These are phyloP conservation scores for Arabidopsis thaliana DNA, from an alignment of 345 rosid genomes.

Conservation along the genomic window DNA sequence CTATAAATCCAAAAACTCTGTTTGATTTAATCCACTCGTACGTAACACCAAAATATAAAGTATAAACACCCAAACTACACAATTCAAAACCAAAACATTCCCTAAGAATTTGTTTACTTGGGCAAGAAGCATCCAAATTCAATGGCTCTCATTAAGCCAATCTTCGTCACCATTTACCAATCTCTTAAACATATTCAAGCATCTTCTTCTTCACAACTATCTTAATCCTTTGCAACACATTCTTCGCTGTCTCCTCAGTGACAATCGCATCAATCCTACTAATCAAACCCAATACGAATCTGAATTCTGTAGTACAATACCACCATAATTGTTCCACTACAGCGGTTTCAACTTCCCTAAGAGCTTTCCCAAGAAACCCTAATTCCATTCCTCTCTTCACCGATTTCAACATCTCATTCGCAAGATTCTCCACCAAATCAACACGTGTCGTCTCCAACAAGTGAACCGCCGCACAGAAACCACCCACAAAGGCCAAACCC, in stretches of 20 bases:
- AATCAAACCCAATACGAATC: slow-evolving; percentile 19
- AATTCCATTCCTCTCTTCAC: not conserved
- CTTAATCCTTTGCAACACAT: slow-evolving; percentile 11
- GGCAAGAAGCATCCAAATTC: too few relatives aligned
- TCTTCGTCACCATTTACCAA: not conserved
- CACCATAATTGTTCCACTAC: slow-evolving; percentile 3
- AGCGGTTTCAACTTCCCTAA: not conserved
- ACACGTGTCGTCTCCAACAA: slow-evolving; percentile 24
- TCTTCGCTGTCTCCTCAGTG: not conserved
- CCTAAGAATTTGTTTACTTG: too few relatives aligned
- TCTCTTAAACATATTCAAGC: not conserved
- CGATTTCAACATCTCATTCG: slow-evolving; percentile 4
- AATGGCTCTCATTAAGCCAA: not conserved
- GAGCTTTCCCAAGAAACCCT: not conserved
- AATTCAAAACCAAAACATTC: too few relatives aligned
- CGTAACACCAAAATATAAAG: too few relatives aligned
- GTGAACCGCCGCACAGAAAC: not conserved
- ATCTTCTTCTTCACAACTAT: not conserved
- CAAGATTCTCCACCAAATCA: not conserved
- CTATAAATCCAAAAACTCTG: too few relatives aligned
- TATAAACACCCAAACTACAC: too few relatives aligned
- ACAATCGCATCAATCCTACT: not conserved
- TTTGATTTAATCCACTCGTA: too few relatives aligned
- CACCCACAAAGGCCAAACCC: slow-evolving; percentile 1
- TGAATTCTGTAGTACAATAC: not conserved